Base-by-base conservation (phyloP, 208 protist species). In the Trypanosoma brucei region DNA sequence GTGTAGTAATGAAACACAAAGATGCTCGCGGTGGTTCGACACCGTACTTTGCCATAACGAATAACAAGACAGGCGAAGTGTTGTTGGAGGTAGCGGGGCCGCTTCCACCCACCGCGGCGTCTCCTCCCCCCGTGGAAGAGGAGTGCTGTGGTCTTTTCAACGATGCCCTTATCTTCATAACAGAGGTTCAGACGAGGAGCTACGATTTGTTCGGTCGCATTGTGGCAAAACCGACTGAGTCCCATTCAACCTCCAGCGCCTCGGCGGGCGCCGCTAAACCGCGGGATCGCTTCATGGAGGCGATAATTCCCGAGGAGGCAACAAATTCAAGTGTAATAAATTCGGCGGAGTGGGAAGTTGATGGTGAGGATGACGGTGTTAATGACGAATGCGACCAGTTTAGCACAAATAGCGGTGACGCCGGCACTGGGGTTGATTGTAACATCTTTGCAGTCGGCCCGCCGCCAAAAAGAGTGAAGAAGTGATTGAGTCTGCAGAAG, bases 191-290 rank as follows among this genome's bases (percentile, higher is more conserved):
- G 54, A 57, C 70, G 53, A 72, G 68, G 56, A 85, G 80, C 60
- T 87, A 91, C 57, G 65, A 70, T 8, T 67, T 83, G n/a, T 91
- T 91, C 63, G 80, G 84, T 39, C 66, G 73, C 1, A 57, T 74
- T 51, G 77, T 61, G 80, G 45, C 55, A 68, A 40, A 66, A 69
- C 44, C 78, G 33, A 49, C 63, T 8, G 61, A 56, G 31, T 22
- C 46, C n/a, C 2, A n/a, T 2, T 30, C 31, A 4, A 14, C 44
- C 7, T 22, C n/a, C 6, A 30, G 50, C 45, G 3, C 42, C 45
- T 13, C 37, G 7, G 35, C n/a, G 6, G 6, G 31, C 33, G 40
- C 54, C 14, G 45, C 31, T 1, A 31, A 37, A 31, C 36, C 11
- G 13, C 55, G 44, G 37, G 34, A 62, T 33, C 11, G 55, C 30